Conservation (phyloP, 1,139 yeast genomes). For the Saccharomyces hybrid region DNA sequence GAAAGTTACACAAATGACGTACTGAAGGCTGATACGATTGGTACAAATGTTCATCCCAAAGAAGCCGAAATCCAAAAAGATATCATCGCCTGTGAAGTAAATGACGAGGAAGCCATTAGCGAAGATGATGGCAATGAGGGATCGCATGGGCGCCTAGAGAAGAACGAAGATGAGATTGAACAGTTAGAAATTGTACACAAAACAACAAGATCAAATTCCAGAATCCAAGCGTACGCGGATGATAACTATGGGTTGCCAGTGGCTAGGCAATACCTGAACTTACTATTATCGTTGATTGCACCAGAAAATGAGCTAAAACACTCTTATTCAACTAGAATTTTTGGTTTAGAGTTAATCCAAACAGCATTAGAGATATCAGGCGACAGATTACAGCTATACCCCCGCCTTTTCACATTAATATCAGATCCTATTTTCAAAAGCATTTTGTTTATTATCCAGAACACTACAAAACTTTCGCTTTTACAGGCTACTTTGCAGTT, state of each 20-base stretch:
- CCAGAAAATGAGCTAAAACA: constrained; percentile 80
- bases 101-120: constrained; percentile 5
- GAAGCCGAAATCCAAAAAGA: constrained; percentile 5
- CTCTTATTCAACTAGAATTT: constrained; percentile 78
- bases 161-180: neutral
- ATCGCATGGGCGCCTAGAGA: neutral
- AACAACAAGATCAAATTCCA: neutral
- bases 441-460: constrained; percentile 69
- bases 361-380: constrained; percentile 84
- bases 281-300: constrained; percentile 74
- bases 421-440: constrained; percentile 80
- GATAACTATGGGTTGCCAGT: constrained; percentile 35
- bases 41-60: constrained; percentile 14
- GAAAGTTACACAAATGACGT: constrained; percentile 34
- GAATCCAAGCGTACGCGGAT: constrained; percentile 8
- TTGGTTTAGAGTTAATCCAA: constrained; percentile 70
- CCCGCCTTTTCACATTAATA: constrained; percentile 57
- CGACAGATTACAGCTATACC: constrained; percentile 53
- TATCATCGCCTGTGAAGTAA: neutral
- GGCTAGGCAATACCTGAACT: constrained; percentile 44
- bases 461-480: constrained; percentile 58
- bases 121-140: neutral
- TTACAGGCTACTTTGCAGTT: constrained; percentile 71
- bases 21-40: constrained; percentile 33
- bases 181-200: neutral